Base-by-base conservation (phyloP, 306 rosid genomes). In the Sindora glabra region DNA sequence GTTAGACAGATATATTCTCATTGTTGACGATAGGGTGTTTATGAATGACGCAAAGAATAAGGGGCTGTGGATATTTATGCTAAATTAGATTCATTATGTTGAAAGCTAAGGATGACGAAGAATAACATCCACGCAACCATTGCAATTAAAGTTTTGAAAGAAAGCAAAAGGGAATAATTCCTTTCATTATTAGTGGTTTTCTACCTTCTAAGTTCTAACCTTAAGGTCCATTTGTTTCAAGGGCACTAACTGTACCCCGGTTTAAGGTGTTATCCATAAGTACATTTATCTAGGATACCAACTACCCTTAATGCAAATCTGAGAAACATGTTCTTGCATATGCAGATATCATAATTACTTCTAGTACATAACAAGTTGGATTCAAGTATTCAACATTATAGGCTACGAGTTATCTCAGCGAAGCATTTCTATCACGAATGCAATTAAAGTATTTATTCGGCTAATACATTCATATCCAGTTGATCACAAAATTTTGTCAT, bases 241-340 rank as follows among this genome's bases (percentile, higher is more conserved):
- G 11, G 44, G 46, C 18, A 26, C 50, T 22, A 48, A 76, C 37
- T 62, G 49, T 68, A 29, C 77, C 74, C 23, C 59, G 48, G 37
- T 48, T 58, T 52, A 59, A 47, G 45, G 41, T 39, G 66, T 51
- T 66, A 67, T 75, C 71, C 79, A 19, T 62, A 30, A 63, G 41
- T 65, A 25, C 57, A 78, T 71, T 77, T 56, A 66, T 48, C 67
- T 24, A 45, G 46, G 72, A 66, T 72, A 59, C 51, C 70, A 39
- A 65, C 57, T 37, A 66, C 41, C 59, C 62, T 18, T 61, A n/a
- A 54, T 36, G 46, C 34, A 46, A 21, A 19, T 37, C 2, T 18
- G 45, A 47, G 62, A 85, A 80, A 80, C 65, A 73, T 15, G 74
- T 83, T 78, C 94, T 53, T 42, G 60, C 26, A 53, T 56, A n/a